Evolutionary conservation across 2,329 filamentous ascomycete genomes (phyloP).

Genomic region (Diplodia mutila): DNA sequence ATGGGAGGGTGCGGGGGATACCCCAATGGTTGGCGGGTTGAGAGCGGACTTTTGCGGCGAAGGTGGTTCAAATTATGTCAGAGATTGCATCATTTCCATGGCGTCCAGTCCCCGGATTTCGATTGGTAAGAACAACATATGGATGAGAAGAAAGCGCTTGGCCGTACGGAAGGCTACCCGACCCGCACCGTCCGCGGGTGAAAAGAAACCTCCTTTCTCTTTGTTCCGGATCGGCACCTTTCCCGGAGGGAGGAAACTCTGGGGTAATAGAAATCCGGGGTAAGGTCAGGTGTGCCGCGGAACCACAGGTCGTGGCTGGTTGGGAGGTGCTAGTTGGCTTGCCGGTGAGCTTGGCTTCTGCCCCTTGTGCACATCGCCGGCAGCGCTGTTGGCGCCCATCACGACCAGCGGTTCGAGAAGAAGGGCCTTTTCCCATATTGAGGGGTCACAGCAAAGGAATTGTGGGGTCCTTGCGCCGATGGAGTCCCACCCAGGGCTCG

Average conservation of each 20-base stretch:
- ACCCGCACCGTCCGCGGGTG: background rate
- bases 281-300: constrained; percentile 16
- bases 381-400: constrained; percentile 12
- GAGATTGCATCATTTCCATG: constrained; percentile 10
- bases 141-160: background rate
- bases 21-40: constrained; percentile 1
- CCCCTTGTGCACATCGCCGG: constrained; percentile 14
- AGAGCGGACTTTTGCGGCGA: background rate
- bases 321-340: background rate
- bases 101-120: background rate
- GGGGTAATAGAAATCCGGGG: constrained; percentile 24
- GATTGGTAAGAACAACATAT: constrained; percentile 1
- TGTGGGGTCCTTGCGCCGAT: constrained; percentile 8
- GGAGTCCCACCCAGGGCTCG: background rate
- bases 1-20: background rate
- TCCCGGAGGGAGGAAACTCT: constrained; percentile 7
- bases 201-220: background rate
- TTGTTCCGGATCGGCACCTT: background rate
- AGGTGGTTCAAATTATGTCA: constrained; percentile 23
- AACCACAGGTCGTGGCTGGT: background rate
- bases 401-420: constrained; percentile 8
- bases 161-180: constrained; percentile 14
- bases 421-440: background rate
- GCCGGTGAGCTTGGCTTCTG: background rate
- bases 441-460: background rate